A percentile compares a stretch with the other conserved stretches of the same genome.
These are phyloP conservation scores for Trametes sanguinea DNA, from an alignment of 768 basidiomycete genomes.

Conservation along the genomic window DNA sequence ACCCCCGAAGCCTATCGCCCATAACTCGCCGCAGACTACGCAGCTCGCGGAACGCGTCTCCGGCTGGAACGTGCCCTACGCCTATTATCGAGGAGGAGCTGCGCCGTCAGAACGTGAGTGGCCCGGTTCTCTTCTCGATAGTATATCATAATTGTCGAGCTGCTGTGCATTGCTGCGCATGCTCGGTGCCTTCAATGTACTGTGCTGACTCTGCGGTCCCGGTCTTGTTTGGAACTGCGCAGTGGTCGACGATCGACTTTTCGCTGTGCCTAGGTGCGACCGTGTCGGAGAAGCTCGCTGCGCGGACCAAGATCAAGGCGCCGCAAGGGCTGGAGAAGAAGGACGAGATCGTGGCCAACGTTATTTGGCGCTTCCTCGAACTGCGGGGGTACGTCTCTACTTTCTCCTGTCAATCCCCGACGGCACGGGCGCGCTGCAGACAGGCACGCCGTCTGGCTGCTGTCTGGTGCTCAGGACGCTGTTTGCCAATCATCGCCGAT, in stretches of 20 bases:
- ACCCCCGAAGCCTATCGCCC: constrained; percentile 56
- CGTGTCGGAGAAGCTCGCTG: constrained; percentile 73
- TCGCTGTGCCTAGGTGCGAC: constrained; percentile 93
- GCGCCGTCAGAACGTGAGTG: constrained; percentile 90
- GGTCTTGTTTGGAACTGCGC: constrained; percentile 1
- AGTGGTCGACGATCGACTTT: constrained; percentile 99
- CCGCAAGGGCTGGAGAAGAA: constrained; percentile 81
- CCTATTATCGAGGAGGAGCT: constrained; percentile 91
- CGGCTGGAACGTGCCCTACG: constrained; percentile 87
- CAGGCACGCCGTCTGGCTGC: no score
- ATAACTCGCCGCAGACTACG: constrained; percentile 76
- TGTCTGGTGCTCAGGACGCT: not conserved
- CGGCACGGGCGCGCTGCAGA: not conserved
- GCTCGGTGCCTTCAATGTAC: constrained; percentile 22
- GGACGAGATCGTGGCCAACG: constrained; percentile 97
- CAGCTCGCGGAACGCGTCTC: constrained; percentile 86
- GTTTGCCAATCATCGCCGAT: constrained; percentile 4
- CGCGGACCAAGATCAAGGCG: constrained; percentile 75
- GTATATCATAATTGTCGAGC: not conserved
- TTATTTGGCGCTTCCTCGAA: constrained; percentile 97
- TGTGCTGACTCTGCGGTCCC: constrained; percentile 11
- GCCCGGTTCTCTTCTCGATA: constrained; percentile 5
- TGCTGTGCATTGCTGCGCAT: not conserved
- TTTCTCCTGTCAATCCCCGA: not conserved
- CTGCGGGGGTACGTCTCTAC: constrained; percentile 75